These are phyloP conservation scores for Jatropha multifida DNA, from an alignment of 441 rosid species.

Conservation along the genomic window DNA sequence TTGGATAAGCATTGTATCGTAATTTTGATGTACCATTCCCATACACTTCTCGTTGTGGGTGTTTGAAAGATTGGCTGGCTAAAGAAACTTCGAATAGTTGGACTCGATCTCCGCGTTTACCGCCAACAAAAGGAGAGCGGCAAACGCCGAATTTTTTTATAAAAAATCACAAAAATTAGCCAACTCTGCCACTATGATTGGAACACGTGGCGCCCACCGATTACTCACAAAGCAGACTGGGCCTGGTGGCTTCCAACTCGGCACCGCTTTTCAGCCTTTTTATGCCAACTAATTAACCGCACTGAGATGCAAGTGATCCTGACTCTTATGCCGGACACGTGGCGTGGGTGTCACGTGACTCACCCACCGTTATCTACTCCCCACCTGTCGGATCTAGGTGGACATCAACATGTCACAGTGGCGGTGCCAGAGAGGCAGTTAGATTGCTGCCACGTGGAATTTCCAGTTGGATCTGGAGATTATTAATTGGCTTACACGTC, in stretches of 20 bases:
- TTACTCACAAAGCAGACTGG: conserved; percentile 1
- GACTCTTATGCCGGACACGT: conserved; percentile 1
- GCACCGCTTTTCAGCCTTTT: conserved; percentile 9
- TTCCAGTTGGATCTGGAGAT: not conserved
- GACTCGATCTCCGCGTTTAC: conserved; percentile 31
- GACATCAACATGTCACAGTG: not conserved
- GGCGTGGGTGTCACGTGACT: conserved; percentile 22
- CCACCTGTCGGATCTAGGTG: conserved; percentile 13
- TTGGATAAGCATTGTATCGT: not conserved
- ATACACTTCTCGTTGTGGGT: not conserved
- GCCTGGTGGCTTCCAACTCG: conserved; percentile 25
- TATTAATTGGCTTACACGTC: conserved; percentile 20
- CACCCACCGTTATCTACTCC: conserved; percentile 18
- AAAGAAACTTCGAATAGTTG: not conserved
- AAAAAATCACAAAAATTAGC: not conserved
- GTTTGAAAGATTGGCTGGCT: not conserved
- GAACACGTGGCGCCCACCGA: conserved; percentile 18
- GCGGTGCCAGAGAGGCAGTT: conserved; percentile 32
- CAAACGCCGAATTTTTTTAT: too few species aligned
- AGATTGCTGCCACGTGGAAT: conserved; percentile 18
- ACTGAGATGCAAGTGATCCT: conserved; percentile 21
- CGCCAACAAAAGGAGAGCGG: conserved; percentile 1
- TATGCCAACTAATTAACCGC: conserved; percentile 13
- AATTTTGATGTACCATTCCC: not conserved
- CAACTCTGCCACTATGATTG: not conserved